Base-by-base conservation (phyloP, 257 asterid species). In the Gardenia jasminoides region DNA sequence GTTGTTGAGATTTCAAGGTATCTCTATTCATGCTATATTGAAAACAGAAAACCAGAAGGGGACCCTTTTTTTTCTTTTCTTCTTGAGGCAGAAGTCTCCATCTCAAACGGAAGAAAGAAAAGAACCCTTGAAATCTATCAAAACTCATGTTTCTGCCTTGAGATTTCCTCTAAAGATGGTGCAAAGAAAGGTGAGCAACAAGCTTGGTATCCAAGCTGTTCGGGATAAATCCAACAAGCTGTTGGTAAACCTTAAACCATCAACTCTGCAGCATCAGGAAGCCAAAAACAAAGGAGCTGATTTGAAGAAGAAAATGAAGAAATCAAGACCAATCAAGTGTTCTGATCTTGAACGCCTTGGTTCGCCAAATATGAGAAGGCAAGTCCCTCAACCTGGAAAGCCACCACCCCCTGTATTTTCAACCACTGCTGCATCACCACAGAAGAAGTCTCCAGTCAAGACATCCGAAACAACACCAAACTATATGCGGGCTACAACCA, bases 401-500 rank as follows among this genome's bases (percentile, higher is more conserved):
- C 89, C 91, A 16, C 82, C 81, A 31, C 17, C 83, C 16, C 54
- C 47, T 3, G 62, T 50, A 30, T 39, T 16, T 24, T 76, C 75
- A 4, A 28, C 74, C 22, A 26, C 28, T 26, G 36, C 52, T 31
- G 77, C 81, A 8, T 50, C 86, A 6, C 86, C 87, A 5, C 78
- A 67, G 75, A 82, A 67, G 82, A 67, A 72, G 58, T 59, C 72
- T 22, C 17, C 77, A 4, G 36, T 36, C 59, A 82, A 75, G 11
- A 39, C 58, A 44, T 22, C 77, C 28, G 81, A 81, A 11, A 80
- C 72, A 36, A 83, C 85, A 33, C 97, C 97, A 24, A 94, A 91
- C 74, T 93, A 94, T 87, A 94, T 94, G 99, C 93, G 89, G 88
- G 76, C 97, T 81, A 94, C 99, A 65, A 83, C 91, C 82, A 87